Conservation (phyloP, 192 early-diverging fungal genomes). For the Linnemannia zychae region DNA sequence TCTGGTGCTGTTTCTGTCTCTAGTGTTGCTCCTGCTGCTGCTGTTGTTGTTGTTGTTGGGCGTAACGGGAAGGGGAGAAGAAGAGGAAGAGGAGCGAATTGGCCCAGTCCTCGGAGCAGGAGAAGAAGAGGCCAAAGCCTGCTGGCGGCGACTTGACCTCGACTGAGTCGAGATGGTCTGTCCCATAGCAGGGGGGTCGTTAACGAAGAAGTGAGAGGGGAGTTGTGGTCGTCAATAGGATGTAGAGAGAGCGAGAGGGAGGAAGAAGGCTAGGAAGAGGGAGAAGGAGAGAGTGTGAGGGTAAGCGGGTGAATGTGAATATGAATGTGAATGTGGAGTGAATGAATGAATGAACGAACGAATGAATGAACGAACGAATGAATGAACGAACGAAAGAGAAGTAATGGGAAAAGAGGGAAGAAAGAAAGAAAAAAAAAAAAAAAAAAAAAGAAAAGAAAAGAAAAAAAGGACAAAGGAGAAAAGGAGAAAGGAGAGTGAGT, state of each 20-base stretch:
- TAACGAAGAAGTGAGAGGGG: background rate
- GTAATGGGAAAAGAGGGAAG: too few relatives aligned
- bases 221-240: background rate
- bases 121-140: background rate
- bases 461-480: constrained; percentile 34
- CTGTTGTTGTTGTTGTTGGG: background rate
- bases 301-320: too few relatives aligned
- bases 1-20: too few relatives aligned
- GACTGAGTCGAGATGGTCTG: constrained; percentile 1
- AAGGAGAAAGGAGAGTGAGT: constrained; percentile 17
- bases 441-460: background rate
- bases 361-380: background rate
- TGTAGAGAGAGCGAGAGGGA: background rate
- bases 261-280: background rate
- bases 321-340: too few relatives aligned
- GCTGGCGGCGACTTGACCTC: background rate
- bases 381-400: background rate
- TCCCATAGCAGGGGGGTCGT: background rate
- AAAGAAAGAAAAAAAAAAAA: background rate
- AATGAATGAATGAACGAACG: background rate
- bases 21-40: too few relatives aligned
- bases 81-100: background rate
- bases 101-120: background rate
- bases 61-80: background rate
- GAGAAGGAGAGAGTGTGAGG: background rate